Base-by-base conservation (phyloP, 805 yeast genomes). In the Saccharomyces kudriavzevii region DNA sequence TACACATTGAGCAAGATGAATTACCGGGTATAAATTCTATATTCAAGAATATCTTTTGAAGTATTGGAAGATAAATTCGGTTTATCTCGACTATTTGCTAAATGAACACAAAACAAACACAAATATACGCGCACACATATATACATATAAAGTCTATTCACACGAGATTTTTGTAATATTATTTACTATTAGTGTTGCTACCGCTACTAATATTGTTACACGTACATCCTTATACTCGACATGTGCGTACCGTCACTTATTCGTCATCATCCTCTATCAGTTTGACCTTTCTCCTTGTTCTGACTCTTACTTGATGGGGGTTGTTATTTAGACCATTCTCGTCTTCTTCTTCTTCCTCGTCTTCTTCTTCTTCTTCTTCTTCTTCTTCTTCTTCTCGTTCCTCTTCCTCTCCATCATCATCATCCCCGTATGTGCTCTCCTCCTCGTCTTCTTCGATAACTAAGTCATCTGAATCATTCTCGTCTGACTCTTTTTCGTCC, bases 21-120 rank as follows among this genome's bases (percentile, higher is more conserved):
- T 49, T 62, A 46, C 63, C 66, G 10, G 58, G 60, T 49, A 54
- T 62, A 13, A 60, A 60, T 49, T 56, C 59, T 26, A 56, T 62
- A 14, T 54, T 62, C 40, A 57, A 60, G 35, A 56, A 60, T 49
- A 56, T 55, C 29, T 48, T 54, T 8, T 57, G 40, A 49, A 13
- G 9, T 20, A 20, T 14, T 28, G 8, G n/a, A n/a, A 25, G 35
- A 45, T 10, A 20, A n/a, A 35, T 35, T 14, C 8, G 17, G 43
- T 20, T 17, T 35, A 14, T 30, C 10, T 17, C 9, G 22, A 35
- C 43, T 35, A 35, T 8, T 35, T 11, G 24, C 20, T 35, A n/a
- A 35, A 35, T 35, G 22, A 35, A 17, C 22, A 17, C 43, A 17
- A 35, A 17, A 6, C 10, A 35, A 35, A n/a, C 24, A 11, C 43